Evolutionary conservation across 805 yeast species (phyloP), one percentile per base, ranked within the genome.

Genomic region (Priceomyces carsonii): DNA sequence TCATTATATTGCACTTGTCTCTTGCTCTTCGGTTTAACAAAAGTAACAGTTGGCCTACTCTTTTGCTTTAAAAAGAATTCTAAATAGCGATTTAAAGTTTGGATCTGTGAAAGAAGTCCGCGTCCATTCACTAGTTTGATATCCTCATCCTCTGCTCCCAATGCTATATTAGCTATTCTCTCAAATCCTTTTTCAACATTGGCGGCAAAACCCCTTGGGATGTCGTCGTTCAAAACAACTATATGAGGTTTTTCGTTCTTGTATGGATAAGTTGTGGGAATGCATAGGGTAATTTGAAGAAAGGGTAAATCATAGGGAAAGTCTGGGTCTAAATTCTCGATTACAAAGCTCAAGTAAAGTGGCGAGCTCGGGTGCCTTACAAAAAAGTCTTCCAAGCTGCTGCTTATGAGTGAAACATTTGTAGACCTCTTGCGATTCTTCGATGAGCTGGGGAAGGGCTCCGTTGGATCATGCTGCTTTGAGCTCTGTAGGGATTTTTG

Each of bases 111-210:
- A n/a, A 66, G 50, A 23, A 84, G 64, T 17, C 80, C 77, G 32
- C 61, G 63, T 0, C 79, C 79, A 29, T 66, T 63, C 1, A 66
- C 72, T 37, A 76, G 44, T 19, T 50, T 55, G 3, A 51, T 48
- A 2, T 50, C 56, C 20, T 50, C 57, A n/a, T 36, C 38, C 26
- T 44, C 42, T 22, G 44, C 58, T 25, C 41, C 35, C 34, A 39
- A 35, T 10, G 64, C 61, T 4, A 56, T 32, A 5, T 42, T 40
- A 6, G 49, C 73, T 14, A 80, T 77, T 29, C 60, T 54, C 26
- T 59, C 60, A 54, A 80, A 85, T 5, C 89, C 91, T 4, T 56
- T 45, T 49, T 84, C 91, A n/a, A 84, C 64, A 45, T 83, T 83
- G 9, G 73, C 63, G 9, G 85, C 75, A 51, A 61, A 79, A 0